A percentile compares a stretch with the other conserved stretches of the same genome.
These are phyloP conservation scores for Coemansia sp. DNA, from an alignment of 192 early-diverging fungal genomes.

Conservation along the genomic window DNA sequence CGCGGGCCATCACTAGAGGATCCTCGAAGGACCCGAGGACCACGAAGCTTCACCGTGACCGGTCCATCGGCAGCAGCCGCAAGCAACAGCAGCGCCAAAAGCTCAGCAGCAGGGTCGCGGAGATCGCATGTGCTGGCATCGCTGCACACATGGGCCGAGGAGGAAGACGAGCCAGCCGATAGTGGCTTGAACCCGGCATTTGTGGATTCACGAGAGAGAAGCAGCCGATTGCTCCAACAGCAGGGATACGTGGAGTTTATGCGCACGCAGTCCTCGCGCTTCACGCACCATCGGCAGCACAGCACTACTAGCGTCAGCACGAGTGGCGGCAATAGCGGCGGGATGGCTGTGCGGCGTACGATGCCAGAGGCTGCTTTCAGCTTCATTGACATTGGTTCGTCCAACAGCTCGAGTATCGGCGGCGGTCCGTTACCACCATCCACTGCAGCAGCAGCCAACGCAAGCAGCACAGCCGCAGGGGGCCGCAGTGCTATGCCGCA, in stretches of 20 bases:
- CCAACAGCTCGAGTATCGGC: slow-evolving; percentile 25
- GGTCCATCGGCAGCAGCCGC: slow-evolving; percentile 12
- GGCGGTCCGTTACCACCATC: not conserved
- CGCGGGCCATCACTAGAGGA: slow-evolving; percentile 23
- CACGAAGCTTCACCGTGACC: slow-evolving; percentile 38
- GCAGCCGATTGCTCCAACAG: slow-evolving; percentile 5
- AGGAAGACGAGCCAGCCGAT: slow-evolving; percentile 37
- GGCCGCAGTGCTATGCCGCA: slow-evolving; percentile 3
- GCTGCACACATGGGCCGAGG: slow-evolving; percentile 51
- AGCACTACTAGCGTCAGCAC: slow-evolving; percentile 1
- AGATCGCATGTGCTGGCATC: slow-evolving; percentile 35
- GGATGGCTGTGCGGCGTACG: not conserved
- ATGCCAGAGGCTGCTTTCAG: slow-evolving; percentile 12
- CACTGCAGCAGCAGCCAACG: slow-evolving; percentile 9
- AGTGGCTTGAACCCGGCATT: not conserved
- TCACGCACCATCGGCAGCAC: slow-evolving; percentile 2
- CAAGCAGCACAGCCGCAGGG: slow-evolving; percentile 12
- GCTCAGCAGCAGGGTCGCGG: slow-evolving; percentile 22
- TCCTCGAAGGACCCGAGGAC: not conserved
- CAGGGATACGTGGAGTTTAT: not conserved
- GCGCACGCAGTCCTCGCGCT: not conserved
- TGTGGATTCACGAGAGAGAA: not conserved
- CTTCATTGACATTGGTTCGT: slow-evolving; percentile 29
- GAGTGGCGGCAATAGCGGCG: not conserved
- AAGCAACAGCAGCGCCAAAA: slow-evolving; percentile 19